Evolutionary conservation across 805 yeast species (phyloP).

Genomic region (Candida cerambycidarum): DNA sequence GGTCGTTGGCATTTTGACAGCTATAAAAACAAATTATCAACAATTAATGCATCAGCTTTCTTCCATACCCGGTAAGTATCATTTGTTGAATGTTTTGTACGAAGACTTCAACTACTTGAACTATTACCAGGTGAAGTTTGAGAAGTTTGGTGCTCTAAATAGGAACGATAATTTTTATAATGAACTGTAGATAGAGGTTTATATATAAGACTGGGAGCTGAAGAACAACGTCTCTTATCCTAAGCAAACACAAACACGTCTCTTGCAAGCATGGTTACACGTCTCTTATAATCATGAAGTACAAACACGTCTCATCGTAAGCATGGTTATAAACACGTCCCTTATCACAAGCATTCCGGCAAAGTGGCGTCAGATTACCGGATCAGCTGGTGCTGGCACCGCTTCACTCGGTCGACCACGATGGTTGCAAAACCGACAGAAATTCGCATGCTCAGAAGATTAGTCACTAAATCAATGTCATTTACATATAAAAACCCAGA

Average conservation of each 20-base stretch:
- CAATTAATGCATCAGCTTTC: constrained; percentile 7
- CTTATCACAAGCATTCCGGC: no score
- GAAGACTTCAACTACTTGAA: constrained; percentile 9
- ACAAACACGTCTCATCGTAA: no score
- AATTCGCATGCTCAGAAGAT: constrained; percentile 5
- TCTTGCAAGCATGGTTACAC: no score
- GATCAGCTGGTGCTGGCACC: no score
- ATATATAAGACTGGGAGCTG: no score
- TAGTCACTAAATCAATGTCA: constrained; percentile 1
- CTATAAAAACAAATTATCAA: constrained; percentile 11
- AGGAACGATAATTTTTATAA: not conserved
- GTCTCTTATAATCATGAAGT: no score
- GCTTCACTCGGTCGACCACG: no score
- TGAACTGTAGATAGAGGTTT: not conserved
- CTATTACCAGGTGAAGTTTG: constrained; percentile 11
- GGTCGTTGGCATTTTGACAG: not conserved
- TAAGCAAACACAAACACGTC: no score
- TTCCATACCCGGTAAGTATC: not conserved
- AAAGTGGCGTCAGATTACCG: no score
- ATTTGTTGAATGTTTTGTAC: constrained; percentile 3
- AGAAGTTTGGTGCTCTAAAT: not conserved
- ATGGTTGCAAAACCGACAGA: no score
- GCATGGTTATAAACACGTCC: no score
- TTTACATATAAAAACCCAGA: constrained; percentile 11
- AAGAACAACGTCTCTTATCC: no score